Evolutionary conservation across 768 basidiomycete genomes (phyloP).

Genomic region (Podaxis sp.): DNA sequence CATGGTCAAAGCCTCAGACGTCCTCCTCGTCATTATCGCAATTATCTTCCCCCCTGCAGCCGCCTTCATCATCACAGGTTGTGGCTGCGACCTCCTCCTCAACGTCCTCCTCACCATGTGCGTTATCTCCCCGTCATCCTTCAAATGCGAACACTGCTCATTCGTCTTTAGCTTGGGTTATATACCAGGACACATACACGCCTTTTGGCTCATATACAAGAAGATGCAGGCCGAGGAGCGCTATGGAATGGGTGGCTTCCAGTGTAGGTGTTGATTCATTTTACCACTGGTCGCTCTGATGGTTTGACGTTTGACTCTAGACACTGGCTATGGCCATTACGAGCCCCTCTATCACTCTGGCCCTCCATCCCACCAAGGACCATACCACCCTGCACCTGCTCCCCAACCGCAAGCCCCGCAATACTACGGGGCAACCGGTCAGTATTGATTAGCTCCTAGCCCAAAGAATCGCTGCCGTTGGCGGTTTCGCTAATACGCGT

Average conservation of each 20-base stretch:
- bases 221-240: slow-evolving; percentile 86
- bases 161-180: slow-evolving; percentile 61
- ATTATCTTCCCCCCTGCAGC: slow-evolving; percentile 84
- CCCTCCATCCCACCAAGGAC: slow-evolving; percentile 18
- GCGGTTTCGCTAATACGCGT: background rate
- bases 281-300: background rate
- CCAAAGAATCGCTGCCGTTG: background rate
- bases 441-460: slow-evolving; percentile 18
- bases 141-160: background rate
- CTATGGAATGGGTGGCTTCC: slow-evolving; percentile 75
- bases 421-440: slow-evolving; percentile 43
- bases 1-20: slow-evolving; percentile 68
- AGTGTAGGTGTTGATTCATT: slow-evolving; percentile 52
- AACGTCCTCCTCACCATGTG: slow-evolving; percentile 80
- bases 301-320: slow-evolving; percentile 21
- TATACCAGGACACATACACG: slow-evolving; percentile 72
- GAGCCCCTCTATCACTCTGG: slow-evolving; percentile 36
- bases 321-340: slow-evolving; percentile 42
- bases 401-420: slow-evolving; percentile 29
- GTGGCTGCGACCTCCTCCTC: slow-evolving; percentile 84
- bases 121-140: slow-evolving; percentile 21
- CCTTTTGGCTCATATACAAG: slow-evolving; percentile 89
- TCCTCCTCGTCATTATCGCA: slow-evolving; percentile 77
- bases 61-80: slow-evolving; percentile 75
- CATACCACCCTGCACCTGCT: slow-evolving; percentile 1